Evolutionary conservation across 2,329 filamentous ascomycete species (phyloP).

Genomic region (Talaromyces verruculosus): DNA sequence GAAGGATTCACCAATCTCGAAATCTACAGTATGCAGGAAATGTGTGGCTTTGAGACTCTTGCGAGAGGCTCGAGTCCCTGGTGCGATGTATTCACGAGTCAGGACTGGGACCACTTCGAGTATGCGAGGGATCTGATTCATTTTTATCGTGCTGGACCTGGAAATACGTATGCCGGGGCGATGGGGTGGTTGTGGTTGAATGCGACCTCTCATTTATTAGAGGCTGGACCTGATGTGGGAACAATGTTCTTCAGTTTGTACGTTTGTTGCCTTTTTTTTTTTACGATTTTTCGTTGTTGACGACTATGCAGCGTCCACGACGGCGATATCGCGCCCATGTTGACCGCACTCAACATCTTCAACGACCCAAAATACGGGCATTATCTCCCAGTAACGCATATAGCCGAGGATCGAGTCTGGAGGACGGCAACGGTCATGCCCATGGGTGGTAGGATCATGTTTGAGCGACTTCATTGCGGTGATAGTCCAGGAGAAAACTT

Average conservation of each 20-base stretch:
- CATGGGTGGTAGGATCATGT: conserved; percentile 57
- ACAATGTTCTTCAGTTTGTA: conserved; percentile 59
- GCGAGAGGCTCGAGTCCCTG: conserved; percentile 55
- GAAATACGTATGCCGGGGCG: conserved; percentile 53
- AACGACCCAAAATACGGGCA: conserved; percentile 38
- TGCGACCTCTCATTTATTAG: conserved; percentile 53
- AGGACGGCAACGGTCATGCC: conserved; percentile 57
- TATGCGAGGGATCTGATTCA: conserved; percentile 60
- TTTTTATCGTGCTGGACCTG: conserved; percentile 60
- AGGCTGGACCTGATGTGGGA: conserved; percentile 46
- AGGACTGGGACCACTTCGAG: conserved; percentile 58
- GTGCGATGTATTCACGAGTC: conserved; percentile 56
- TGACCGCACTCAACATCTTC: conserved; percentile 55
- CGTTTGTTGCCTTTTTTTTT: conserved; percentile 24
- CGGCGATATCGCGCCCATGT: conserved; percentile 57
- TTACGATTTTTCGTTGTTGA: background rate
- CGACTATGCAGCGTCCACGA: conserved; percentile 51
- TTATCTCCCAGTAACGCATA: conserved; percentile 49
- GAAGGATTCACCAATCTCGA: conserved; percentile 51
- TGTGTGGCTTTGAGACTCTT: conserved; percentile 61
- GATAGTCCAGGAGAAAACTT: background rate
- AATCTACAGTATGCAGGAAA: conserved; percentile 61
- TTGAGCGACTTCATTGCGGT: conserved; percentile 54
- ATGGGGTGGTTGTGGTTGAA: conserved; percentile 63
- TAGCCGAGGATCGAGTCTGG: conserved; percentile 51